Evolutionary conservation across 1,139 yeast genomes (phyloP).

Genomic region (Magnusiomyces magnusii): DNA sequence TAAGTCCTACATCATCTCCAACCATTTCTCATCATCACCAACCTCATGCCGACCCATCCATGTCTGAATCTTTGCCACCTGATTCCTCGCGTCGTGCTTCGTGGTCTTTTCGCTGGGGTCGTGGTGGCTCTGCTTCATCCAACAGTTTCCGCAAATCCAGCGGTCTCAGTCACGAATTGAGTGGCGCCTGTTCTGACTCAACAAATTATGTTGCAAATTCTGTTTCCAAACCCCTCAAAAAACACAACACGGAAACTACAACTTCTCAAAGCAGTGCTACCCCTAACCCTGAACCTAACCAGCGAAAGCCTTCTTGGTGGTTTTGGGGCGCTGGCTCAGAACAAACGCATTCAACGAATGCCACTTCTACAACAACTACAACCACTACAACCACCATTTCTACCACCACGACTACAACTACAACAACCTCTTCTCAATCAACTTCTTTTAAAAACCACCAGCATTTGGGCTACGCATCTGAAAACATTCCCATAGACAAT

Average conservation of each 20-base stretch:
- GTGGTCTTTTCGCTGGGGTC: constrained; percentile 5
- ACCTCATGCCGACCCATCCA: not conserved
- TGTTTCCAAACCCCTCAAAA: too few species aligned
- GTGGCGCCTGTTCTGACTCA: not conserved
- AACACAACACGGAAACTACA: too few species aligned
- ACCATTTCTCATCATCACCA: not conserved
- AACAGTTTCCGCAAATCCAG: not conserved
- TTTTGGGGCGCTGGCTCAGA: not conserved
- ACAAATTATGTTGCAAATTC: too few species aligned
- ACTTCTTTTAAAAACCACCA: not conserved
- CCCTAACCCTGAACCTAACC: not conserved
- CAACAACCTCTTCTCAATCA: constrained; percentile 1
- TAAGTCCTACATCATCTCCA: not conserved
- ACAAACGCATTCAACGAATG: not conserved
- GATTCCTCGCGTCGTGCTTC: not conserved
- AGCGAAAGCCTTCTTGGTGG: constrained; percentile 7
- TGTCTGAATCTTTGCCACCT: not conserved
- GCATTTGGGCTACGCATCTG: not conserved
- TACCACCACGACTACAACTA: constrained; percentile 5
- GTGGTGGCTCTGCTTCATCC: not conserved
- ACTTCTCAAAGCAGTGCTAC: not conserved
- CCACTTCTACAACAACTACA: constrained; percentile 2
- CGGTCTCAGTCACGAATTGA: not conserved
- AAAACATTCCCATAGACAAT: not conserved
- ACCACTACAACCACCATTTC: constrained; percentile 4